Base-by-base conservation (phyloP, 345 rosid genomes). In the Erodium maritimum region DNA sequence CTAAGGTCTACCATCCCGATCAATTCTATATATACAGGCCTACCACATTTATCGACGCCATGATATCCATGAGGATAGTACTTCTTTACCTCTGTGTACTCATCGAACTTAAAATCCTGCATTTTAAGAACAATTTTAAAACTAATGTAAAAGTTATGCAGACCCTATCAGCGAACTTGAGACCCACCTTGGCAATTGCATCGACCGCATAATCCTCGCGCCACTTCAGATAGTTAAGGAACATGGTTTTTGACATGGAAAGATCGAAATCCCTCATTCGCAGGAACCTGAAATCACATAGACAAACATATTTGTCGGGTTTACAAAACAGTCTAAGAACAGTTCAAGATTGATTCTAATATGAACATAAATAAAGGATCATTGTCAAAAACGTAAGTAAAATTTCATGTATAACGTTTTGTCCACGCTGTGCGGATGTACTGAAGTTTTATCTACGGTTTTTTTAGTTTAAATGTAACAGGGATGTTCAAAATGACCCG, bases 31-130 rank as follows among this genome's bases (percentile, higher is more conserved):
- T 84, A 82, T 57, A 84, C 10, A 0, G 83, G 83, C 64, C 91
- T 76, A 51, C 85, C 91, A 62, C 9, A 45, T 69, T 68, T 78
- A 70, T 84, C 91, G 0, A 81, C 79, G 9, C 83, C 82, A 50
- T 82, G 91, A 66, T 58, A 84, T 57, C 91, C 91, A 57, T 76
- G 85, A 52, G 85, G 91, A 58, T 84, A 79, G 55, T 62, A 67
- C 66, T 76, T 80, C 70, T 80, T 80, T 24, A 85, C 81, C 56
- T 69, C 84, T 12, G 62, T 55, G 34, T 55, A 48, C 63, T 85
- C 87, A 37, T 73, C 71, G 24, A 61, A 76, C 59, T 71, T 73
- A 51, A 82, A 80, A 56, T 80, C 87, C 87, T 74, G 76, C 55
- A 73, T 10, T 14, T 21, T 19, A 56, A 11, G 34, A 17, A 55